Evolutionary conservation across 208 protist genomes (phyloP).

Genomic region (Leishmania lainsoni): DNA sequence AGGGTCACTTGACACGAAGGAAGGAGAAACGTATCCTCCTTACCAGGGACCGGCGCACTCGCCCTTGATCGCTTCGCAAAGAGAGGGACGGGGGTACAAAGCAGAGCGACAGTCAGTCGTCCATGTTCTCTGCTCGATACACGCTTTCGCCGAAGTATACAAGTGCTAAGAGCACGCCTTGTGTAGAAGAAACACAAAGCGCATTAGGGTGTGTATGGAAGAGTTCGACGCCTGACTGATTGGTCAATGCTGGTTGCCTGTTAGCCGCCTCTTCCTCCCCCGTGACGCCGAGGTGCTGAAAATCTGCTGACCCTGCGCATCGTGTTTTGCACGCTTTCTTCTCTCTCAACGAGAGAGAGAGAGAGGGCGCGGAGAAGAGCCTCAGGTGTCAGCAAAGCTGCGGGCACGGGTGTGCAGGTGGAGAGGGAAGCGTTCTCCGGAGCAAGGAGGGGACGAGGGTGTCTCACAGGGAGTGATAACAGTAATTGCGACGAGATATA

Average conservation of each 20-base stretch:
- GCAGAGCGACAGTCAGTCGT: too few species aligned
- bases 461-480: background rate
- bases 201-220: background rate
- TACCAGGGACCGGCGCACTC: too few species aligned
- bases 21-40: too few species aligned
- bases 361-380: background rate
- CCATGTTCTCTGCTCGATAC: too few species aligned
- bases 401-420: background rate
- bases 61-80: too few species aligned
- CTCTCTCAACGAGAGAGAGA: background rate
- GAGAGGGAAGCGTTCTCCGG: background rate
- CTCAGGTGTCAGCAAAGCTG: background rate
- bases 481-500: background rate
- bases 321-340: background rate
- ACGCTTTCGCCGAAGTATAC: too few species aligned
- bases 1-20: too few species aligned
- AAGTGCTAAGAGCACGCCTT: too few species aligned
- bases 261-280: background rate
- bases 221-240: background rate
- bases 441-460: background rate
- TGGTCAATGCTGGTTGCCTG: background rate
- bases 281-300: background rate
- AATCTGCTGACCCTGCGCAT: background rate
- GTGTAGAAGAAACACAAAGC: background rate
- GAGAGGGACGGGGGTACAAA: too few species aligned